Percentiles rank a stretch among this genome's conserved stretches.
Conservation (phyloP, 1,139 yeast species). For the Taphrina deformans region DNA sequence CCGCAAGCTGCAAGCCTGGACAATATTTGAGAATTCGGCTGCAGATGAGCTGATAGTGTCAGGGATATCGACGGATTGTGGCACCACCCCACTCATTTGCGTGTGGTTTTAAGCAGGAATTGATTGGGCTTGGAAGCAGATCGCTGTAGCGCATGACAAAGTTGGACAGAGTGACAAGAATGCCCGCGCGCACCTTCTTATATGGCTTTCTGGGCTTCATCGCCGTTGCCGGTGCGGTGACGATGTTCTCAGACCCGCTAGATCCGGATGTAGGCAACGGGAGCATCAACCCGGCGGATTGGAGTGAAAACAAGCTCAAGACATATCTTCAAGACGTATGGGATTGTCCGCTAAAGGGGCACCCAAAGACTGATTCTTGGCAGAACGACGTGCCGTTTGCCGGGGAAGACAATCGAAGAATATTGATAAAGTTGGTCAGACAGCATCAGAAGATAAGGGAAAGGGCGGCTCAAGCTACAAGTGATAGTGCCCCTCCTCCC, state of each 20-base stretch:
- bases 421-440: slow-evolving; percentile 5
- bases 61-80: no score
- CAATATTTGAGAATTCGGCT: neutral
- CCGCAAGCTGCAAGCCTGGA: no score
- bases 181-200: slow-evolving; percentile 20
- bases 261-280: slow-evolving; percentile 20
- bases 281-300: slow-evolving; percentile 8
- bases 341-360: no score
- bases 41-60: no score
- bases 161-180: neutral
- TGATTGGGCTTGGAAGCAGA: no score
- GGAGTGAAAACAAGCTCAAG: slow-evolving; percentile 13
- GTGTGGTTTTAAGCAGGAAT: no score
- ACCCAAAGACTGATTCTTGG: neutral
- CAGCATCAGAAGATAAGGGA: slow-evolving; percentile 1
- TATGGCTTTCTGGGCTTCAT: slow-evolving; percentile 26
- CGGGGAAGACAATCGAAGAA: neutral
- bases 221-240: slow-evolving; percentile 18
- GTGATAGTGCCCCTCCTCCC: neutral
- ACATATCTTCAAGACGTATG: slow-evolving; percentile 2
- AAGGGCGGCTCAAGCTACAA: neutral
- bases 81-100: no score
- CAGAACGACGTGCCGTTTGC: slow-evolving; percentile 18
- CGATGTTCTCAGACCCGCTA: slow-evolving; percentile 28
- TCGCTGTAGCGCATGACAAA: neutral